Base-by-base conservation (phyloP, 306 rosid species). In the Rosa persica region DNA sequence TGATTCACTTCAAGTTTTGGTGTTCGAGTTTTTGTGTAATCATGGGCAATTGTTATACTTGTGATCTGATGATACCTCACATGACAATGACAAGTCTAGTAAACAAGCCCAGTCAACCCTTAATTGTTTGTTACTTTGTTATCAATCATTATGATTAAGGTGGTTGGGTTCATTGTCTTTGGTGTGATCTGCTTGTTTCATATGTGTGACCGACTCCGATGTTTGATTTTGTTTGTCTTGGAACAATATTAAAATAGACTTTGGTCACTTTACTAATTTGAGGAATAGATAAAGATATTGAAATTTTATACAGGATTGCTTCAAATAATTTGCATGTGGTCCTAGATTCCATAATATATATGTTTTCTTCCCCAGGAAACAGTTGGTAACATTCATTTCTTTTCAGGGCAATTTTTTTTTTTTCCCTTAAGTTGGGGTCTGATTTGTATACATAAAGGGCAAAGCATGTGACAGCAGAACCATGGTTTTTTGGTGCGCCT, bases 291-390 rank as follows among this genome's bases (percentile, higher is more conserved):
- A 65, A 16, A 38, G 12, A 34, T 66, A 8, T 17, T 46, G 49
- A 54, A 4, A 36, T 38, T 46, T 74, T 34, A 30, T 61, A 27
- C 17, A 61, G 43, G 43, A 39, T 39, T 27, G 47, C 42, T 42
- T 52, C 65, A 51, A 20, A 73, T 54, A 19, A 52, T 52, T 52
- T 74, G 76, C 51, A 54, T 72, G 76, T 74, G 77, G 54, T 55
- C 77, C 65, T 36, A 22, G 76, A 12, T 13, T 22, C 49, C 44
- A 38, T 67, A 34, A 17, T 39, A 1, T 12, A 27, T 69, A 16
- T 44, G 67, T 8, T 12, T 42, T 43, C 42, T 23, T 46, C 22
- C 22, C 19, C 40, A 5, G 58, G 75, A 48, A 46, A 48, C 36
- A 34, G 20, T 72, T 49, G 44, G 43, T 48, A 13, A 4, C 64